Base-by-base conservation (phyloP, 768 basidiomycete species). In the Porpolomopsis calyptriformis region DNA sequence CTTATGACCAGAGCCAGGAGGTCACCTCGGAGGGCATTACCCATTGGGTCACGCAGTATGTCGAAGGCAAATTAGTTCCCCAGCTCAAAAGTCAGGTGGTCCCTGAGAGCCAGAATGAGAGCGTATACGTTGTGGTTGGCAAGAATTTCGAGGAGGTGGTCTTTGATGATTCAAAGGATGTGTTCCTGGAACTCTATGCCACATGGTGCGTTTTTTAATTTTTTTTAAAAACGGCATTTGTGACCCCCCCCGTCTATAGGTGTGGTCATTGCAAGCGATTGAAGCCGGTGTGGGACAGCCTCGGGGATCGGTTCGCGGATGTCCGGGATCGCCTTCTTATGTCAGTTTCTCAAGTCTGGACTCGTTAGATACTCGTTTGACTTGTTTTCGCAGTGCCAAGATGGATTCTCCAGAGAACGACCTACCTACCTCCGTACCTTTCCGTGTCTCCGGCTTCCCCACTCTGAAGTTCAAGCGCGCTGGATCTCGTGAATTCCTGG, bases 351-450 rank as follows among this genome's bases (percentile, higher is more conserved):
- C 23, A 37, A 7, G n/a, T n/a, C 29, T 47, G 14, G 22, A 8
- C 22, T 33, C 10, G 7, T 24, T 36, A 38, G n/a, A 23, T 27
- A 14, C 10, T 11, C 39, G 16, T 47, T 51, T 45, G 52, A 58
- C 46, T 49, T 37, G 4, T 52, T 26, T 44, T 26, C 43, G 3
- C 48, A 90, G 86, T 62, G 93, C 91, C 57, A 97, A 98, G 69
- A 81, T 98, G 70, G 96, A 99, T 53, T 89, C 91, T 1, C 83
- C 82, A 49, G 92, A 96, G 66, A 99, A 99, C 62, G 96, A 99
- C 62, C 74, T 99, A 12, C 94, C 96, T 39, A 71, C 82, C 16
- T 77, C 77, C n/a, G 78, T 83, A 49, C 78, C 83, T 25, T 98
- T 99, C 88, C 78, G 82, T 44, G 66, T 98, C 49, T 57, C 70